Evolutionary conservation across 345 rosid species (phyloP), one percentile per base, ranked within the genome.

Genomic region (Rhizophora apiculata): DNA sequence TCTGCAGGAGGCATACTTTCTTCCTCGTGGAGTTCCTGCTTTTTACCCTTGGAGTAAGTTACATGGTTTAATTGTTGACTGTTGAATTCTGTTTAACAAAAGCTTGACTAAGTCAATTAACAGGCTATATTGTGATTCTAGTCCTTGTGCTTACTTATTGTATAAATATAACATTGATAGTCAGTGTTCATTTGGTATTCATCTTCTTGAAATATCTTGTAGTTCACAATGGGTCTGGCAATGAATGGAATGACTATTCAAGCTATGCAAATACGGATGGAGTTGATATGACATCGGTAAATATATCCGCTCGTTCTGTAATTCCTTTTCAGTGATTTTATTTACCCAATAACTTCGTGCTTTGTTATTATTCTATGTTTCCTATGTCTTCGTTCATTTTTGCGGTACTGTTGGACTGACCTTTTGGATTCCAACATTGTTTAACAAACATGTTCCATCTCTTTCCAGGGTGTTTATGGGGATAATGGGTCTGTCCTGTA

Each of bases 211-310:
- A 34, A 54, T 54, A 20, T 67, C 31, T 26, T 63, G 22, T 63
- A 83, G 89, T 85, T 52, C 83, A 67, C 61, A 81, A 85, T 61
- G 93, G 84, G 32, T 70, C 73, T 64, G 82, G 82, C 16, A 78
- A 60, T 16, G 89, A 86, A 20, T 90, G 93, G 93, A 85, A 78
- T 59, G 93, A 90, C 7, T 90, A 80, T 68, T 7, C 83, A 24
- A 82, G 86, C 65, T 88, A 82, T 63, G 34, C 71, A 3, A 82
- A 73, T 72, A 71, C 84, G 9, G 93, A 90, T 59, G 93, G 89
- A 65, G 82, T 84, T 72, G 96, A 90, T 56, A 74, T 84, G 82
- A 74, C 79, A 37, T 65, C 86, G n/a, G 96, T 90, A 82, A 81
- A 86, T 79, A 43, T 68, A 31, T 21, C 18, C 29, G 13, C 53